phyloP scores from a whole-genome alignment of 257 asterid species.

The Perilla frutescens region DNA sequence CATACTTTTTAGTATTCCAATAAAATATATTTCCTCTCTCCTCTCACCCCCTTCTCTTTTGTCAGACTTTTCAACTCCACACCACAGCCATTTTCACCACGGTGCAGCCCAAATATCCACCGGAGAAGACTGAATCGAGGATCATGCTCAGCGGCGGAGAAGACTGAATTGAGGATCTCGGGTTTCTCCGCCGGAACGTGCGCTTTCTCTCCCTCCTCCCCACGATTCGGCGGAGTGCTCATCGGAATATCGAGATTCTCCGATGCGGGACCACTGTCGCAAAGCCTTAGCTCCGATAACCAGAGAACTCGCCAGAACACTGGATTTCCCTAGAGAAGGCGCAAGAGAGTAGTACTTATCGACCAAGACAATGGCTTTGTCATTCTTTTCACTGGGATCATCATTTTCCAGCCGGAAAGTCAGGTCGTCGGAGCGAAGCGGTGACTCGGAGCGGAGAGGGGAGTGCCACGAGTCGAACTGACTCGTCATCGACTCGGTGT shows the following conservation, averaged over 20 bases:
- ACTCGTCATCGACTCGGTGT: conserved; percentile 74
- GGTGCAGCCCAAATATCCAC: no score
- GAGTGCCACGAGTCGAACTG: conserved; percentile 83
- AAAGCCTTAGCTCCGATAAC: conserved; percentile 25
- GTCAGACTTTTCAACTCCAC: no score
- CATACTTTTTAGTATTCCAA: no score
- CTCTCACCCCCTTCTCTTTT: no score
- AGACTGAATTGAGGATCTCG: no score
- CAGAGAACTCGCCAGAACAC: conserved; percentile 35
- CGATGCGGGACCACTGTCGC: conserved; percentile 45
- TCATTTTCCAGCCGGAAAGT: conserved; percentile 40
- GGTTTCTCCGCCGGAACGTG: conserved; percentile 29
- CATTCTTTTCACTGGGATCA: conserved; percentile 35
- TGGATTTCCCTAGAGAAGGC: conserved; percentile 48
- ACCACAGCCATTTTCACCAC: no score
- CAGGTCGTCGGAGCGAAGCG: conserved; percentile 63
- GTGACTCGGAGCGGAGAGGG: conserved; percentile 74
- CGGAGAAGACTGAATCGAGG: no score
- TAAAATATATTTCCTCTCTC: no score
- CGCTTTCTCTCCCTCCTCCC: conserved; percentile 29
- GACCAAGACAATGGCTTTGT: conserved; percentile 53
- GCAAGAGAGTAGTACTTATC: conserved; percentile 53
- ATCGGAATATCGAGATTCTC: conserved; percentile 53
- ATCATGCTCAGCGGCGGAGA: no score
- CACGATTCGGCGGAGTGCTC: conserved; percentile 29